Base-by-base conservation (phyloP, 495 filamentous ascomycete species). In the Penicillium paxilli region DNA sequence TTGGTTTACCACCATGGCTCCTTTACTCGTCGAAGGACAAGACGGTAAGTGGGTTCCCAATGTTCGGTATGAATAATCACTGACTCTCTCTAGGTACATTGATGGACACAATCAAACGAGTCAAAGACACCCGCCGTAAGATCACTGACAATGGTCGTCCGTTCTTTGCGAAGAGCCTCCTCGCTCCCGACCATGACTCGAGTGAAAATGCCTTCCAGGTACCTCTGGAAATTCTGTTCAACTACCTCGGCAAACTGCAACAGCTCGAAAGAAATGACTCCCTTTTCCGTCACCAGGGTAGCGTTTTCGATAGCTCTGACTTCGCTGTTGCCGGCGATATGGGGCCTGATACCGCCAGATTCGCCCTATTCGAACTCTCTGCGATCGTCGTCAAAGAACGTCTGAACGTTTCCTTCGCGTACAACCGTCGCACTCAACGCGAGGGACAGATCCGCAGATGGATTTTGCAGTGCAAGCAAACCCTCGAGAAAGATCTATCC, bases 221-320 rank as follows among this genome's bases (percentile, higher is more conserved):
- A 62, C 86, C 86, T 1, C 69, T 89, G 41, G 87, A 91, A 69
- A 80, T 90, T 26, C 73, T 85, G 4, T 87, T 90, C 65, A 88
- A 85, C 55, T 89, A 89, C 58, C 76, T 84, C 24, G 87, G 85
- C 3, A 72, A 76, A 10, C 67, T 82, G 30, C 84, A 86, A 51
- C 79, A 84, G 45, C 65, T 86, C 4, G 83, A 86, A 62, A 73
- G 80, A 2, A 69, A 76, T 9, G 81, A 86, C 32, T 78, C 83
- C 0, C 65, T 88, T 4, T 77, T 89, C 64, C 78, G 83, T 40
- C 79, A 80, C 51, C 78, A 80, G 17, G 84, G 87, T 33, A 79
- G 83, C 35, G 64, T 63, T 1, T 70, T 72, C 17, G 66, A 72
- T 45, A 70, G 64, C 16, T 62, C 68, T 5, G 65, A 76, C 37